Conservation (phyloP, 345 rosid genomes). For the Jatropha curcas region DNA sequence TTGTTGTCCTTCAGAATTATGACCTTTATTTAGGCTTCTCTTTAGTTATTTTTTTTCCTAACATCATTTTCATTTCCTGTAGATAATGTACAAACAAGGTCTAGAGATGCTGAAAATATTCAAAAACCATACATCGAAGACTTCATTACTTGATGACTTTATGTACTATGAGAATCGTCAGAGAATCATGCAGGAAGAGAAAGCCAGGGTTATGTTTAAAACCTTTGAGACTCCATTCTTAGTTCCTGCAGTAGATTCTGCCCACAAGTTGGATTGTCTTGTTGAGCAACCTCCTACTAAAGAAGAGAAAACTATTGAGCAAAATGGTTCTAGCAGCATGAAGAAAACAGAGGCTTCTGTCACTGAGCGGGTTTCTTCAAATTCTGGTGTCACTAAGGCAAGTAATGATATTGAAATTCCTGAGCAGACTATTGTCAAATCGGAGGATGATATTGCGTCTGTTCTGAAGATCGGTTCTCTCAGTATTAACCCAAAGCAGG, state of each 20-base stretch:
- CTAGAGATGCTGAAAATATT: constrained; percentile 76
- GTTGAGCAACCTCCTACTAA: constrained; percentile 23
- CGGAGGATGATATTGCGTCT: constrained; percentile 22
- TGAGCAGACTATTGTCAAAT: constrained; percentile 18
- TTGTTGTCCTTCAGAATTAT: background rate
- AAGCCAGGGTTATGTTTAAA: constrained; percentile 44
- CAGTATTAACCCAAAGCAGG: constrained; percentile 34
- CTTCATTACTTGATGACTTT: constrained; percentile 83
- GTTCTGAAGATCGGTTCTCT: constrained; percentile 39
- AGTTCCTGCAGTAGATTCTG: constrained; percentile 43
- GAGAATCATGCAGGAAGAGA: constrained; percentile 81
- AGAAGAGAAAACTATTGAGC: constrained; percentile 24
- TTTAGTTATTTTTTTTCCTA: background rate
- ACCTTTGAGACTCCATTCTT: constrained; percentile 46
- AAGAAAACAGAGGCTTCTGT: constrained; percentile 22
- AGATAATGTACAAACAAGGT: constrained; percentile 81
- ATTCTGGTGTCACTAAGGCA: constrained; percentile 19
- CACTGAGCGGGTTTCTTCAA: constrained; percentile 17
- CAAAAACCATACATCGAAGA: constrained; percentile 54
- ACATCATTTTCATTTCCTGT: constrained; percentile 22
- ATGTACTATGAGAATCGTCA: constrained; percentile 79
- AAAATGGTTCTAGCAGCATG: constrained; percentile 16
- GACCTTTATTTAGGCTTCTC: background rate
- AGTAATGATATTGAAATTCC: constrained; percentile 12
- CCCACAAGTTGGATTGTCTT: constrained; percentile 30